Conservation (phyloP, 345 rosid species). For the Brassica rapa region DNA sequence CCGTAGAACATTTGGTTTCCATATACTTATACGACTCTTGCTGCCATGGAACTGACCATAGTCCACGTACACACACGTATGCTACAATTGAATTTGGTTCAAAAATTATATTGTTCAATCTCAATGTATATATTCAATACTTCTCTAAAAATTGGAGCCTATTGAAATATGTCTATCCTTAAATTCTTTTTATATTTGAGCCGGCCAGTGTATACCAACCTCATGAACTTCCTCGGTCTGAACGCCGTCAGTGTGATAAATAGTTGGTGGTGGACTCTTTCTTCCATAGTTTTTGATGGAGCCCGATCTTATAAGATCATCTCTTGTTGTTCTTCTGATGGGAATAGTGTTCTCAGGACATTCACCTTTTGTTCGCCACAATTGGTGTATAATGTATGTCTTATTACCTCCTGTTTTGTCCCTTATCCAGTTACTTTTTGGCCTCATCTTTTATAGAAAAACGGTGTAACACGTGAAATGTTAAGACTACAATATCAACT, state of each 20-base stretch:
- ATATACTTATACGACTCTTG: constrained; percentile 49
- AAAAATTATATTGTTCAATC: neutral
- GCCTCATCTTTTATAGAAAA: constrained; percentile 11
- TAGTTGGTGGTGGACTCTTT: constrained; percentile 31
- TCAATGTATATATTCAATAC: neutral
- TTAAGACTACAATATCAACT: neutral
- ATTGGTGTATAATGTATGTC: constrained; percentile 34
- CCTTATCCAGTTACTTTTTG: neutral
- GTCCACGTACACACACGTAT: constrained; percentile 1
- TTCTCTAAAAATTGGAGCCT: neutral
- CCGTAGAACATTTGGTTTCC: constrained; percentile 55
- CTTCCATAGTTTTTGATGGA: constrained; percentile 49
- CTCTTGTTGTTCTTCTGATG: constrained; percentile 39
- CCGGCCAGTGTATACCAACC: neutral
- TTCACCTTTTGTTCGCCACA: constrained; percentile 55
- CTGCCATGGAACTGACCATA: constrained; percentile 25
- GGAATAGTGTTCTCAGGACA: constrained; percentile 60
- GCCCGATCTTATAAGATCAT: constrained; percentile 13
- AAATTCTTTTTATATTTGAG: neutral
- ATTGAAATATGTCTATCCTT: neutral
- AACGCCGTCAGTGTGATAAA: neutral
- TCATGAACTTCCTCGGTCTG: constrained; percentile 24
- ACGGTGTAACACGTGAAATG: neutral
- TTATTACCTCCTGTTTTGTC: neutral
- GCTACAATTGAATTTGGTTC: constrained; percentile 1